Percentiles rank a stretch among this genome's conserved stretches.
These are phyloP conservation scores for Pythium insidiosum DNA, from an alignment of 352 stramenopile species.

Conservation along the genomic window DNA sequence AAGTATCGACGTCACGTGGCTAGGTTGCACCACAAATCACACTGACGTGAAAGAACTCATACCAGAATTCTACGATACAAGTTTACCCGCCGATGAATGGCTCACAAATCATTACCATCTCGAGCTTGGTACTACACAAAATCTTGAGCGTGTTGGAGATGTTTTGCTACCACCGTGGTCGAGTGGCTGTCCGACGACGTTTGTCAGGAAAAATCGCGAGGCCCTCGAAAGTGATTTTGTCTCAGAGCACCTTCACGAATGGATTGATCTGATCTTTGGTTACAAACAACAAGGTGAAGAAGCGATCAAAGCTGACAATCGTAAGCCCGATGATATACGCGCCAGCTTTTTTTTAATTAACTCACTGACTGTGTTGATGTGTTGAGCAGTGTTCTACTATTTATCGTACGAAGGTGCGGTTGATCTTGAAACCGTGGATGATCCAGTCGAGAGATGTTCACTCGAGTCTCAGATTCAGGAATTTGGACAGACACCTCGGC, in stretches of 20 bases:
- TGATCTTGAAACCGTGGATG: slow-evolving; percentile 68
- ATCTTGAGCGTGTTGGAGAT: slow-evolving; percentile 82
- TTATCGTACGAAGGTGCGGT: slow-evolving; percentile 91
- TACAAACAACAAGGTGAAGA: slow-evolving; percentile 93
- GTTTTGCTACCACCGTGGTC: slow-evolving; percentile 85
- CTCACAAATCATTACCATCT: slow-evolving; percentile 93
- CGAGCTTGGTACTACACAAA: slow-evolving; percentile 88
- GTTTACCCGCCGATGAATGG: slow-evolving; percentile 75
- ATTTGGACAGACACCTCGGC: slow-evolving; percentile 92
- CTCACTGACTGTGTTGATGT: background rate
- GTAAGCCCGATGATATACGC: no score
- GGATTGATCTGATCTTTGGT: slow-evolving; percentile 99
- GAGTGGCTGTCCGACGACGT: slow-evolving; percentile 71
- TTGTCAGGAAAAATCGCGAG: slow-evolving; percentile 91
- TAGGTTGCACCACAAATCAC: slow-evolving; percentile 67
- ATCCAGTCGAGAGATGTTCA: slow-evolving; percentile 22
- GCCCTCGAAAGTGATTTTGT: slow-evolving; percentile 96
- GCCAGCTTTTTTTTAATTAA: background rate
- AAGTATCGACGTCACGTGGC: slow-evolving; percentile 90
- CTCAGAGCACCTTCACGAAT: slow-evolving; percentile 92
- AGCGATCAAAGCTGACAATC: slow-evolving; percentile 84
- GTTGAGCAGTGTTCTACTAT: slow-evolving; percentile 84
- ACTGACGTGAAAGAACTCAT: slow-evolving; percentile 98
- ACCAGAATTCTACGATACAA: slow-evolving; percentile 95
- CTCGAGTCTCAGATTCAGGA: slow-evolving; percentile 89